A percentile compares a stretch with the other conserved stretches of the same genome.
These are phyloP conservation scores for Oxyria digyna DNA, from an alignment of 148 eudicot genomes.

Conservation along the genomic window DNA sequence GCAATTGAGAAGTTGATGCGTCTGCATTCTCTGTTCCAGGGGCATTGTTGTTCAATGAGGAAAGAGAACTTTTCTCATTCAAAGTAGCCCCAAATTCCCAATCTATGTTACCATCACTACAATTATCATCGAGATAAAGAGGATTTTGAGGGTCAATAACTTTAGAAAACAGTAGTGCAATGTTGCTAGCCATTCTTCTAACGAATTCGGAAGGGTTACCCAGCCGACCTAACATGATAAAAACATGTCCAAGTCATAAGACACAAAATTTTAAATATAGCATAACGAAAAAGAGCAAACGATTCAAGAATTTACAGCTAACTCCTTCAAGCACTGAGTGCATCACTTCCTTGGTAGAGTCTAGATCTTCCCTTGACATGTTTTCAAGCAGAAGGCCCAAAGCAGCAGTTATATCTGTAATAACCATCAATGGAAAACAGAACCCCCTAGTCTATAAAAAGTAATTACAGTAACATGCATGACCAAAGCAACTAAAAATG, in stretches of 20 bases:
- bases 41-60: slow-evolving; percentile 13
- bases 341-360: slow-evolving; percentile 71
- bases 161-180: slow-evolving; percentile 82
- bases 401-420: slow-evolving; percentile 77
- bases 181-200: slow-evolving; percentile 73
- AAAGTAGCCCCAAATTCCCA: slow-evolving; percentile 78
- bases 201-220: slow-evolving; percentile 63
- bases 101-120: slow-evolving; percentile 50
- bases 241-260: background rate
- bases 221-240: slow-evolving; percentile 62
- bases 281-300: slow-evolving; percentile 8
- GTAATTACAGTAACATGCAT: background rate
- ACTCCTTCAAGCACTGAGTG: slow-evolving; percentile 86
- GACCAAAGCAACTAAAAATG: background rate
- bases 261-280: background rate
- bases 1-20: slow-evolving; percentile 11
- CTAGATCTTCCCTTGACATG: slow-evolving; percentile 82
- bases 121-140: slow-evolving; percentile 74
- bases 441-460: background rate
- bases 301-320: slow-evolving; percentile 49
- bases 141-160: slow-evolving; percentile 86
- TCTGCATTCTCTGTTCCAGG: slow-evolving; percentile 16
- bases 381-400: slow-evolving; percentile 76
- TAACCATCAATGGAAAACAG: slow-evolving; percentile 21
- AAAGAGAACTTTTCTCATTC: slow-evolving; percentile 20